Conservation (phyloP, 345 rosid species). For the Triadica sebifera region DNA sequence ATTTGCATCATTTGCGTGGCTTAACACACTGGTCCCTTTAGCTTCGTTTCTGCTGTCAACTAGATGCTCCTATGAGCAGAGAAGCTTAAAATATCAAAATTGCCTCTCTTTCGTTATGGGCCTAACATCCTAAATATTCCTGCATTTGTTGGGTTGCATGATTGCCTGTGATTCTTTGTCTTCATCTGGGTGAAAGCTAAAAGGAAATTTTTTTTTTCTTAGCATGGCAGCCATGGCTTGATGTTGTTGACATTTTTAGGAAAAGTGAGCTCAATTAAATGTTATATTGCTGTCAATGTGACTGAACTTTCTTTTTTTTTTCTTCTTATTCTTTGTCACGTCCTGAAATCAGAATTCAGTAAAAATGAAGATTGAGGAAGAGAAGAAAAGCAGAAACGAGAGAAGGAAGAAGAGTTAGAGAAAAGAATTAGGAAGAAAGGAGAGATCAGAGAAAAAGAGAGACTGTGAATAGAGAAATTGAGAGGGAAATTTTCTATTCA, state of each 20-base stretch:
- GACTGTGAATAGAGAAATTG: too few species aligned
- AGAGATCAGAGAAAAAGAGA: too few species aligned
- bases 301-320: too few species aligned
- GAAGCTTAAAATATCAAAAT: background rate
- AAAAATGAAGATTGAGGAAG: background rate
- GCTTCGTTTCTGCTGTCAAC: conserved; percentile 1
- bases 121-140: background rate
- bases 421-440: too few species aligned
- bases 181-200: background rate
- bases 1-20: conserved; percentile 1
- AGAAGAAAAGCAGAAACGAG: too few species aligned
- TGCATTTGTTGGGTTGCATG: background rate
- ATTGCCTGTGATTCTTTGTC: background rate
- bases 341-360: background rate
- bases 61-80: background rate
- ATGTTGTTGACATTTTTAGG: background rate
- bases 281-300: background rate
- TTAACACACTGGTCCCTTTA: background rate
- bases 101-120: background rate
- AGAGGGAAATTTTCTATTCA: too few species aligned
- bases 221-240: background rate
- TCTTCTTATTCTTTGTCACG: background rate
- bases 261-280: background rate
- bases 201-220: background rate
- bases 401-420: too few species aligned